Conservation (phyloP, 2,329 filamentous ascomycete species). For the Aspergillus unguis region DNA sequence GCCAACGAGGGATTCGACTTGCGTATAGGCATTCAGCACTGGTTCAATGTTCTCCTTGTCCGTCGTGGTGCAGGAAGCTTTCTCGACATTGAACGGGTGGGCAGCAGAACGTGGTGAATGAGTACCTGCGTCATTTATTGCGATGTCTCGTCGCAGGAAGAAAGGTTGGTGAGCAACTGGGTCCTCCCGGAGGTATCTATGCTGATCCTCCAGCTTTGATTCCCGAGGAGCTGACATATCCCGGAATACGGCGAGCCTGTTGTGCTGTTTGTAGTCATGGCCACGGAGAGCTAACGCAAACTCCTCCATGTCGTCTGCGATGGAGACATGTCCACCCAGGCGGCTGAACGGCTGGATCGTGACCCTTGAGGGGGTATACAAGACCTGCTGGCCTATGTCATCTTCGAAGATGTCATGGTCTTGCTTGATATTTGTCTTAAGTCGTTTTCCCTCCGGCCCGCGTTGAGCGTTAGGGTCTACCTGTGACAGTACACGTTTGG, state of each 20-base stretch:
- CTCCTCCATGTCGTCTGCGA: slow-evolving; percentile 30
- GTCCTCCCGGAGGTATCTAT: slow-evolving; percentile 10
- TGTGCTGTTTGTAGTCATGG: slow-evolving; percentile 28
- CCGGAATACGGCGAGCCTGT: slow-evolving; percentile 37
- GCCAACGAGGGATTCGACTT: slow-evolving; percentile 22
- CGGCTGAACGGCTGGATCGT: slow-evolving; percentile 18
- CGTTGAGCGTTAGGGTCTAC: slow-evolving; percentile 33
- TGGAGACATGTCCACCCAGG: slow-evolving; percentile 21
- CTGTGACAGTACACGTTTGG: slow-evolving; percentile 32
- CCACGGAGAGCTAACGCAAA: slow-evolving; percentile 31
- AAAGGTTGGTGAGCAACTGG: slow-evolving; percentile 22
- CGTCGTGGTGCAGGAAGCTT: slow-evolving; percentile 9
- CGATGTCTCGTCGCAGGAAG: slow-evolving; percentile 17
- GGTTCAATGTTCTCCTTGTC: slow-evolving; percentile 43
- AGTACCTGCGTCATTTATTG: slow-evolving; percentile 4
- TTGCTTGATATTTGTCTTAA: slow-evolving; percentile 16
- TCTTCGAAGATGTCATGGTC: slow-evolving; percentile 10
- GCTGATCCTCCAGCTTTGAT: slow-evolving; percentile 11
- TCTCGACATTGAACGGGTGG: slow-evolving; percentile 13
- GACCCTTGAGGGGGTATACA: slow-evolving; percentile 21
- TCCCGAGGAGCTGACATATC: slow-evolving; percentile 26
- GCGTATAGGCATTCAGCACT: slow-evolving; percentile 24
- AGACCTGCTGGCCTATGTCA: slow-evolving; percentile 14
- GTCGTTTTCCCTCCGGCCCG: slow-evolving; percentile 27
- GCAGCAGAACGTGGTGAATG: slow-evolving; percentile 17